These are phyloP conservation scores for Leishmania gerbilli DNA, from an alignment of 208 protist genomes.

Conservation along the genomic window DNA sequence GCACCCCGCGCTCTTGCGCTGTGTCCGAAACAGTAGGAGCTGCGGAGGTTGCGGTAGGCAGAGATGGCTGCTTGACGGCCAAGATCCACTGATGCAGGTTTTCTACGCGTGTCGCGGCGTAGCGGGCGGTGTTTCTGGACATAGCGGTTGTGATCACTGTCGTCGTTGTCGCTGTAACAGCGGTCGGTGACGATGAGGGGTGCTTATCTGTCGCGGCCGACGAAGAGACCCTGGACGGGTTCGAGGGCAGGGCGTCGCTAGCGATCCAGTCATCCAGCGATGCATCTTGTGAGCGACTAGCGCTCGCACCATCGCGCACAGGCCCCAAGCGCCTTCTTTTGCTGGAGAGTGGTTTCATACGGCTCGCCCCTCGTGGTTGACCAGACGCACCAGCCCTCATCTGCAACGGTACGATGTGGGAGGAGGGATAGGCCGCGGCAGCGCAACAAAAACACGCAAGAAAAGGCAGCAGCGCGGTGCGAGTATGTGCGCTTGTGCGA, in stretches of 20 bases:
- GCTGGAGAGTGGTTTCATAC: neutral
- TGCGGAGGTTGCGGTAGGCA: neutral
- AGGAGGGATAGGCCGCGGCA: no score
- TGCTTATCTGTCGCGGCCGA: neutral
- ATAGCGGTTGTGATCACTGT: neutral
- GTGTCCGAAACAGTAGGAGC: neutral
- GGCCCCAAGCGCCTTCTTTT: neutral
- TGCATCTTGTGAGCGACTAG: neutral
- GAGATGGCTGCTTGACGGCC: constrained; percentile 23
- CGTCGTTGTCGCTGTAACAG: neutral
- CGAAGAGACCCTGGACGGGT: neutral
- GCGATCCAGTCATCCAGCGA: neutral
- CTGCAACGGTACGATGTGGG: neutral
- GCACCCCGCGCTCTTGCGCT: neutral
- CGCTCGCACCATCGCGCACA: neutral
- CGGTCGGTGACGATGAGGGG: neutral
- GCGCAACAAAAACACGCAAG: neutral
- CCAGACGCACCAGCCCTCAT: neutral
- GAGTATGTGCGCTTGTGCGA: neutral
- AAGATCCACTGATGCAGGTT: constrained; percentile 45
- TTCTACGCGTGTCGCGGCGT: constrained; percentile 10
- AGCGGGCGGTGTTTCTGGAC: constrained; percentile 4
- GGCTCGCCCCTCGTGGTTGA: neutral
- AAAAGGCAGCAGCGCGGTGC: neutral
- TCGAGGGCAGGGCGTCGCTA: neutral